Evolutionary conservation across 176 grass and related monocot genomes (phyloP), one percentile per base, ranked within the genome.

Genomic region (Pharus latifolius): DNA sequence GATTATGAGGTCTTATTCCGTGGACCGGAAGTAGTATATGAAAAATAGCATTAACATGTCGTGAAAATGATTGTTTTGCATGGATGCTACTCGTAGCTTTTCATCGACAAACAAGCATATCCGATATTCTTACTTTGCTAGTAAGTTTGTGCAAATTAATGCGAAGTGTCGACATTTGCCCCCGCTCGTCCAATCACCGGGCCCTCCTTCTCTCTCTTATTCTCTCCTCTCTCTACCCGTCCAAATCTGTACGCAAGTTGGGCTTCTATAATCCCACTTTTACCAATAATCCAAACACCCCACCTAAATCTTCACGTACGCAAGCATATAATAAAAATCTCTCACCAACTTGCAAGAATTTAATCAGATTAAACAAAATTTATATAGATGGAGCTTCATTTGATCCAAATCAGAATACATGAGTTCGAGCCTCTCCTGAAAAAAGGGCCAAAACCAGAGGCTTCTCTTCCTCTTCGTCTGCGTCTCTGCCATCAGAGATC

Each of bases 371-470:
- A 16, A 64, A 16, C 34, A 20, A 11, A 7, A 9, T 9, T 38
- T 38, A 38, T 38, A 38, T 5, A 38, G 6, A 38, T 5, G 9
- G 9, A 38, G 6, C 8, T 9, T 5, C 6, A 38, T 5, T 5
- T 38, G 35, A 9, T 5, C 6, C 35, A 38, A 38, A 38, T 5
- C 8, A 4, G 35, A 74, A 24, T 80, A 81, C 82, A 80, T 65
- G 9, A 38, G 35, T 38, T 9, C 5, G 64, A 65, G 63, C 83
- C 77, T 81, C 77, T 81, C 41, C 46, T 10, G 41, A 4, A 1
- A 63, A 80, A 80, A 75, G 7, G 70, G 77, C 77, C 83, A 81
- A 85, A 86, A 86, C 28, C 58, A 71, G 77, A 86, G 83, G 83
- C 83, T 80, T 31, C 29, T 51, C 71, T 76, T 75, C 53, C 69